Evolutionary conservation across 176 grass and related monocot genomes (phyloP).

Genomic region (Rhipidocladum racemiflorum): DNA sequence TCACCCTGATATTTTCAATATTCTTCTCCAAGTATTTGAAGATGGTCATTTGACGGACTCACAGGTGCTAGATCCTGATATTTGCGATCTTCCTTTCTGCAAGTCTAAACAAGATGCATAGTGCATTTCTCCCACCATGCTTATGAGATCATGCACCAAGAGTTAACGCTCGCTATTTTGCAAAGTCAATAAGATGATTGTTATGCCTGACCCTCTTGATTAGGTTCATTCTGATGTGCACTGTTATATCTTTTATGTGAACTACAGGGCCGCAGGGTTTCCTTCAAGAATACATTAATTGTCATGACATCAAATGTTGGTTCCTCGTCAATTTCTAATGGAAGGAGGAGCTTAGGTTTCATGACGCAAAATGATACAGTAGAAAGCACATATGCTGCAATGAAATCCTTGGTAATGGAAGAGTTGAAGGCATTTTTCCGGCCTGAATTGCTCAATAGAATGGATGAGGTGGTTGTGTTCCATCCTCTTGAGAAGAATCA

Average conservation of each 20-base stretch:
- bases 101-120: not conserved
- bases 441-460: slow-evolving; percentile 91
- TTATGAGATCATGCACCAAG: slow-evolving; percentile 28
- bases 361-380: slow-evolving; percentile 44
- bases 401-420: slow-evolving; percentile 84
- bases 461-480: slow-evolving; percentile 96
- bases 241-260: slow-evolving; percentile 17
- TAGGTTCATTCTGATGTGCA: not conserved
- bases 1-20: slow-evolving; percentile 96
- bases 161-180: not conserved
- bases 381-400: slow-evolving; percentile 60
- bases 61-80: slow-evolving; percentile 48
- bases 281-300: slow-evolving; percentile 96
- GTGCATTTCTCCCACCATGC: not conserved
- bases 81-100: slow-evolving; percentile 8
- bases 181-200: not conserved
- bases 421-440: slow-evolving; percentile 88
- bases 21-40: slow-evolving; percentile 99
- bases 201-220: not conserved
- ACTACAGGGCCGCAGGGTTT: slow-evolving; percentile 83
- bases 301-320: slow-evolving; percentile 96
- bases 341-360: slow-evolving; percentile 73
- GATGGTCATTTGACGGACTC: slow-evolving; percentile 85
- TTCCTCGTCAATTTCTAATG: slow-evolving; percentile 73
- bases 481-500: slow-evolving; percentile 79